Conservation (phyloP, 2,329 filamentous ascomycete species). For the Blumeriella jaapii region DNA sequence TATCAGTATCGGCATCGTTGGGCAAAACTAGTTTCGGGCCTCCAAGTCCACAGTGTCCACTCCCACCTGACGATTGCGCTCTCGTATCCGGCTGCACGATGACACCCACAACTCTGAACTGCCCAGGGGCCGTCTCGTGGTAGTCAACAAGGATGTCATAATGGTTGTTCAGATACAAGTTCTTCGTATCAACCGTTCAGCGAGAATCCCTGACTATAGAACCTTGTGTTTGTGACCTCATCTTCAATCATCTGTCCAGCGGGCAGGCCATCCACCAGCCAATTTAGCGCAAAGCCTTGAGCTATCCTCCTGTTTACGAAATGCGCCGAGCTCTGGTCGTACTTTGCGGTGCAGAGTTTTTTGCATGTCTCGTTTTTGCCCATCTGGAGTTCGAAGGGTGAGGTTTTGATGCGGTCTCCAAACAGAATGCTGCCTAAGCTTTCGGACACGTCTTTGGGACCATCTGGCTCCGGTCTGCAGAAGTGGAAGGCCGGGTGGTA, state of each 20-base stretch:
- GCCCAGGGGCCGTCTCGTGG: conserved; percentile 60
- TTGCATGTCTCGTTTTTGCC: conserved; percentile 79
- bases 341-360: conserved; percentile 58
- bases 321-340: conserved; percentile 51
- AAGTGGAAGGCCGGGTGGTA: conserved; percentile 83
- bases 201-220: conserved; percentile 86
- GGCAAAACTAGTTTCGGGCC: conserved; percentile 51
- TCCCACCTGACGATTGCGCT: conserved; percentile 40
- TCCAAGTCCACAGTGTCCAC: conserved; percentile 49
- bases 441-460: conserved; percentile 67
- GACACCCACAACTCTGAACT: conserved; percentile 85
- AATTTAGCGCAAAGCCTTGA: conserved; percentile 86
- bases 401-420: conserved; percentile 94
- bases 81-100: conserved; percentile 73
- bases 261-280: conserved; percentile 88
- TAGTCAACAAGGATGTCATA: conserved; percentile 93
- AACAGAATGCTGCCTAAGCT: conserved; percentile 94
- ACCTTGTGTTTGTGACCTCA: conserved; percentile 61
- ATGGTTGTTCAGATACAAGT: conserved; percentile 74
- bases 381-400: conserved; percentile 85
- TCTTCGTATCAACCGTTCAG: conserved; percentile 45
- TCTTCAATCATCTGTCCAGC: conserved; percentile 77
- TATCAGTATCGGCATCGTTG: conserved; percentile 50
- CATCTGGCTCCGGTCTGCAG: conserved; percentile 64
- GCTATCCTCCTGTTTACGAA: conserved; percentile 78